phyloP scores from a whole-genome alignment of 306 rosid species.

The Urtica urens region DNA sequence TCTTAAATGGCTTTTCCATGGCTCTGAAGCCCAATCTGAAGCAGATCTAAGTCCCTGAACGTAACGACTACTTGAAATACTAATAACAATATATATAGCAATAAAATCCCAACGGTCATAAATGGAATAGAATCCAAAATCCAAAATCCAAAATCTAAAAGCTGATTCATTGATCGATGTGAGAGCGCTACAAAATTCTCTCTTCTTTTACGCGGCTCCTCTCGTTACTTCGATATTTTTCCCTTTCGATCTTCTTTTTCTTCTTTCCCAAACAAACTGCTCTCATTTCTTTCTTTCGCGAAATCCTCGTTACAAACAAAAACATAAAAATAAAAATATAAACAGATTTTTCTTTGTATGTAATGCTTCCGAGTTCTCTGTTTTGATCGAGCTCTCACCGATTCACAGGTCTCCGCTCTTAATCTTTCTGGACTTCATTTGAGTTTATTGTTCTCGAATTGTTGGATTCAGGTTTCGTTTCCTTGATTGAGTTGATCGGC shows the following conservation, averaged over 20 bases:
- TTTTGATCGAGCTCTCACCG: background rate
- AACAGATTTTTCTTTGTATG: background rate
- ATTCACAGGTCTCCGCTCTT: background rate
- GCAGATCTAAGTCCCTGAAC: too few species aligned
- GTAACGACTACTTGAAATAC: too few species aligned
- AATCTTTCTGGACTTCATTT: background rate
- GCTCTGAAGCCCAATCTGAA: too few species aligned
- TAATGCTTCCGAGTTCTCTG: background rate
- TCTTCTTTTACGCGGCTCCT: slow-evolving; percentile 9
- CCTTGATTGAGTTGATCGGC: too few species aligned
- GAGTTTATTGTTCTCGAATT: too few species aligned
- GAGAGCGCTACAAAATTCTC: slow-evolving; percentile 6
- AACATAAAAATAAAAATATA: background rate
- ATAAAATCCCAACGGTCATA: slow-evolving; percentile 17
- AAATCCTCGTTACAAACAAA: background rate
- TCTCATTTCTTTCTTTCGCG: too few species aligned
- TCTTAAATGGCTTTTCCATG: too few species aligned
- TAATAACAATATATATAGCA: background rate
- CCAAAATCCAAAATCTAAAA: background rate
- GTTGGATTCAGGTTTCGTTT: too few species aligned
- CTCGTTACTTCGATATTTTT: background rate
- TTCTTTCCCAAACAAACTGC: background rate
- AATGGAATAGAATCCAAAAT: background rate
- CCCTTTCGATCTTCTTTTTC: background rate
- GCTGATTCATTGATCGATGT: too few species aligned